Base-by-base conservation (phyloP, 139 green algal species). In the Tetraselmis striata region DNA sequence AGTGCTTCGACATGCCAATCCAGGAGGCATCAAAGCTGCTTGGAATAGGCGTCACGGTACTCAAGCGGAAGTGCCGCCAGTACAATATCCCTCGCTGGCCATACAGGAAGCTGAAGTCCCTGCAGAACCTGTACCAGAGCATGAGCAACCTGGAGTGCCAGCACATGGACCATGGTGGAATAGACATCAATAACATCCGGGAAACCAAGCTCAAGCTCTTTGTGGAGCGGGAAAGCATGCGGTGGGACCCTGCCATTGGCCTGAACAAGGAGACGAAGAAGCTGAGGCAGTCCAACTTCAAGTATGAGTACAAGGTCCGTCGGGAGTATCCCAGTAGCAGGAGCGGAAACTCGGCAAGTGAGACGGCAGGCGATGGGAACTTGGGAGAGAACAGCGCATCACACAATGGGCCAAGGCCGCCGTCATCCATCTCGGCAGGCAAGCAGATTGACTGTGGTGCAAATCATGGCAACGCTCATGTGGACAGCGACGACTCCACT, bases 31-130 rank as follows among this genome's bases (percentile, higher is more conserved):
- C 89, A 18, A 85, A 87, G 23, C 32, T 81, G 27, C 85, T 94
- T 28, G 80, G 79, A 74, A 88, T 94, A 25, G 90, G 91, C 28
- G 82, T 92, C 27, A 94, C 91, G 1, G 89, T 90, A 29, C 80
- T 94, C 2, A 94, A 94, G 82, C 89, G 90, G 81, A 89, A 91
- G 81, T 94, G 91, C 87, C 87, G 91, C 31, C 86, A 87, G 59
- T 90, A 90, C 85, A 77, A 84, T 31, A 89, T 94, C 45, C 77
- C 85, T 2, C 83, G 90, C 22, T 94, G 91, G 91, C 91, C 91
- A 0, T 93, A 88, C 86, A 87, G 91, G 77, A 93, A 93, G 80
- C 84, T 93, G 1, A 85, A 90, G 78, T 85, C 59, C 32, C 79
- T 93, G 77, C 83, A 87, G 79, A 90, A 90, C 77, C 90, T 94